A percentile compares a stretch with the other conserved stretches of the same genome.
phyloP scores from a whole-genome alignment of 164 flowering plant species.

The Pachysandra terminalis region DNA sequence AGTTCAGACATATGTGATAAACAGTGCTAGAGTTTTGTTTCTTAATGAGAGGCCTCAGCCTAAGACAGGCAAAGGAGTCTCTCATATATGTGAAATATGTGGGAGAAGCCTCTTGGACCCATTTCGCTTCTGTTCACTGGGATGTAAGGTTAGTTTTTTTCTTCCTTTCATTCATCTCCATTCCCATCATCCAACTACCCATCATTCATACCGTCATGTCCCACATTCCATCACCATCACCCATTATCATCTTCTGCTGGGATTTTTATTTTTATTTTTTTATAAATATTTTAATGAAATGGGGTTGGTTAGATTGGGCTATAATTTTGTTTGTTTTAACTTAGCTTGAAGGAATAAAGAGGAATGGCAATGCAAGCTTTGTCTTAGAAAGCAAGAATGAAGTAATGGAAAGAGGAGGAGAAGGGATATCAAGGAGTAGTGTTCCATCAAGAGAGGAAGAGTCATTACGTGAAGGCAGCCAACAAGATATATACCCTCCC shows the following conservation, averaged over 20 bases:
- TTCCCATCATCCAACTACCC: slow-evolving; percentile 6
- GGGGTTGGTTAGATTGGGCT: too few species aligned
- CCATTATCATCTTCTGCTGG: neutral
- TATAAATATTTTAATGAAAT: too few species aligned
- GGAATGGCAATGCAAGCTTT: slow-evolving; percentile 70
- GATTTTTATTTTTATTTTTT: too few species aligned
- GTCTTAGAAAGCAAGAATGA: slow-evolving; percentile 42
- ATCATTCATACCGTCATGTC: slow-evolving; percentile 3
- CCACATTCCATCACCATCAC: slow-evolving; percentile 14
- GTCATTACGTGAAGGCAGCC: slow-evolving; percentile 52
- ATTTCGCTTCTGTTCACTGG: slow-evolving; percentile 86
- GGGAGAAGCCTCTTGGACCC: slow-evolving; percentile 76
- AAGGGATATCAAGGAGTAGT: slow-evolving; percentile 29
- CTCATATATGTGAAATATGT: slow-evolving; percentile 81
- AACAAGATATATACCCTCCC: slow-evolving; percentile 56
- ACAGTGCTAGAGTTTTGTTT: slow-evolving; percentile 88
- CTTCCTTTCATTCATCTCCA: slow-evolving; percentile 4
- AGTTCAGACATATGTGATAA: slow-evolving; percentile 92
- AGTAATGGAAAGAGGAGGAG: slow-evolving; percentile 36
- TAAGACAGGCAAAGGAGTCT: slow-evolving; percentile 54
- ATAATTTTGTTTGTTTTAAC: slow-evolving; percentile 9
- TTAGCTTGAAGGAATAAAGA: slow-evolving; percentile 74
- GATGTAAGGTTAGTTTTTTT: slow-evolving; percentile 67
- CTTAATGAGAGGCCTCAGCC: slow-evolving; percentile 95
- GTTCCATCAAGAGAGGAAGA: slow-evolving; percentile 35